These are phyloP conservation scores for Exophiala viscosa DNA, from an alignment of 2,329 filamentous ascomycete species.

Conservation along the genomic window DNA sequence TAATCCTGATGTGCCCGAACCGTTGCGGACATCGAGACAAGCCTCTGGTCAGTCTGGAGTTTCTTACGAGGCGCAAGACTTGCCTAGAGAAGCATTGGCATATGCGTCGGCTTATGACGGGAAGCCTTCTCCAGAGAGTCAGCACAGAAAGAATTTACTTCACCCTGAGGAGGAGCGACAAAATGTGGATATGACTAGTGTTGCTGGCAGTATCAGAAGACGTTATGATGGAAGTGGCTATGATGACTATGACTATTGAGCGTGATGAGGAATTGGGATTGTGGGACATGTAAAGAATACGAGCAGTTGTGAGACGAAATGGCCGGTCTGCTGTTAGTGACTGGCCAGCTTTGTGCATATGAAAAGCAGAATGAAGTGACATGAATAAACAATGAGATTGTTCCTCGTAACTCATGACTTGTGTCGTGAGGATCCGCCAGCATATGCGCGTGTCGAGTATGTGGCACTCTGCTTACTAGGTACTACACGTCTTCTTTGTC, in stretches of 20 bases:
- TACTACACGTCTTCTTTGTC: too few species aligned
- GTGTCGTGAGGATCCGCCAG: too few species aligned
- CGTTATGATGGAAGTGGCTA: constrained; percentile 33
- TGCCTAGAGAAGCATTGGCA: constrained; percentile 15
- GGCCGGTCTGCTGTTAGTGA: background rate
- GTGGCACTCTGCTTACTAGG: too few species aligned
- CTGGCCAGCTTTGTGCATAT: too few species aligned
- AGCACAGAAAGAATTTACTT: constrained; percentile 13
- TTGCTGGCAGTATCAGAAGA: constrained; percentile 29
- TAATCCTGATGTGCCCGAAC: constrained; percentile 9
- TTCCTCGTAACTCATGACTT: too few species aligned
- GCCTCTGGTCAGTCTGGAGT: background rate
- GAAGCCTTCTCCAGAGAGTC: background rate
- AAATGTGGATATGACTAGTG: constrained; percentile 27
- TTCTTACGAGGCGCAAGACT: constrained; percentile 15
- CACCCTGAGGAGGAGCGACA: constrained; percentile 24
- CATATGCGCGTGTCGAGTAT: too few species aligned
- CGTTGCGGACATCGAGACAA: constrained; percentile 5
- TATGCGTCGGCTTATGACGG: constrained; percentile 12
- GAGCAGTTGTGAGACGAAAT: background rate
- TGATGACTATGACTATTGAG: constrained; percentile 24
- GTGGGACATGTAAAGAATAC: too few species aligned
- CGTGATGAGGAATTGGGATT: too few species aligned
- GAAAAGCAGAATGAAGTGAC: too few species aligned
- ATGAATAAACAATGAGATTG: too few species aligned